Conservation (phyloP, 2,329 filamentous ascomycete species). For the Fusarium subglutinans region DNA sequence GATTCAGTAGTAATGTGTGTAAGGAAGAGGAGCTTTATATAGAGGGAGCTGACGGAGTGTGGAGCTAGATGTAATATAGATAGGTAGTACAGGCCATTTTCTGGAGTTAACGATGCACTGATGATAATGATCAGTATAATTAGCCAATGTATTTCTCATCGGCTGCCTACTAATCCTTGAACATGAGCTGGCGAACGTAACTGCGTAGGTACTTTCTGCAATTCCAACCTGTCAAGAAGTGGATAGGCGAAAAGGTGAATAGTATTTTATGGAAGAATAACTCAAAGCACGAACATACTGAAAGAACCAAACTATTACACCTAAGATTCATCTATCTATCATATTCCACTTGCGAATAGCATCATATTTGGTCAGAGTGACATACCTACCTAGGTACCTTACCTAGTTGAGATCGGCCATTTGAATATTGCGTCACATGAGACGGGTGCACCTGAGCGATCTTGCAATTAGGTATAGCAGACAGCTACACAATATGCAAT, state of each 20-base stretch:
- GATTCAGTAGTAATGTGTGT: background rate
- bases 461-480: constrained; percentile 21
- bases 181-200: background rate
- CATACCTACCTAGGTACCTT: too few species aligned
- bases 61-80: constrained; percentile 19
- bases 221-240: background rate
- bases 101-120: background rate
- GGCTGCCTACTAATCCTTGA: background rate
- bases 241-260: background rate
- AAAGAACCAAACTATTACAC: background rate
- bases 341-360: constrained; percentile 9
- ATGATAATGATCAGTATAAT: background rate
- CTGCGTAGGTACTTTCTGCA: background rate
- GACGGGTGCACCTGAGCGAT: constrained; percentile 8
- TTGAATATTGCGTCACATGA: constrained; percentile 48
- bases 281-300: background rate
- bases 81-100: constrained; percentile 5
- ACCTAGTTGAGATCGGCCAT: constrained; percentile 24
- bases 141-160: background rate
- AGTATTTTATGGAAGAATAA: background rate
- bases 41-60: constrained; percentile 25
- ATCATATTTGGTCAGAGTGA: constrained; percentile 18
- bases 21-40: constrained; percentile 25
- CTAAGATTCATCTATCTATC: background rate
- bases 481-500: constrained; percentile 42